Evolutionary conservation across 495 filamentous ascomycete genomes (phyloP), one percentile per base, ranked within the genome.

Genomic region (Lindgomyces ingoldianus): DNA sequence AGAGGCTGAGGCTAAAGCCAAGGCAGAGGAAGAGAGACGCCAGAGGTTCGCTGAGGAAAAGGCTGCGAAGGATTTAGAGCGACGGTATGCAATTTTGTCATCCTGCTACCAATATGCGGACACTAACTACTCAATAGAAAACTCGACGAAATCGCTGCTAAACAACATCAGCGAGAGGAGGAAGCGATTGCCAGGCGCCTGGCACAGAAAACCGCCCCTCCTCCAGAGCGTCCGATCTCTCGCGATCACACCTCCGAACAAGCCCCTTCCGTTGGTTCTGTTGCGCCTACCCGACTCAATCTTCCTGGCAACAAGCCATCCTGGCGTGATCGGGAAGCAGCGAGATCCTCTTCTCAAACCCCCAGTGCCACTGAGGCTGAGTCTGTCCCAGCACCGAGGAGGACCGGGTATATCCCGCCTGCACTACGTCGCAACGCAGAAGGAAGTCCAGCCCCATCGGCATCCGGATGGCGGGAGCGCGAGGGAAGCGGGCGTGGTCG

Each of bases 321-420:
- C 70, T 96, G 92, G 92, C 88, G 92, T 76, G 92, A 96, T n/a
- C 84, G 90, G 46, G 79, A 90, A 75, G 89, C 88, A 47, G 85
- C 85, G 65, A 91, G 84, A 75, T 74, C 52, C 21, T 65, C 70
- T 33, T 56, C 30, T 10, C 52, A 62, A 42, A 47, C 55, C 11
- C 68, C 67, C 64, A 65, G 68, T 26, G 47, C 62, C 39, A 50
- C 68, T 3, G 67, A 67, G 3, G 61, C 68, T n/a, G 73, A 73
- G 26, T 57, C 71, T 47, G 72, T 66, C 26, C 49, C 49, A 50
- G 36, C 62, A 36, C 52, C 57, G 11, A 64, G 41, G 49, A 24
- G 53, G 24, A 12, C 39, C 8, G 54, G 69, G 14, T 76, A 74
- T 59, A 51, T 77, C n/a, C 76, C 74, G 10, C 74, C 74, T 25